Evolutionary conservation across 2,329 filamentous ascomycete genomes (phyloP), one percentile per base, ranked within the genome.

Genomic region (Ascochyta lentis): DNA sequence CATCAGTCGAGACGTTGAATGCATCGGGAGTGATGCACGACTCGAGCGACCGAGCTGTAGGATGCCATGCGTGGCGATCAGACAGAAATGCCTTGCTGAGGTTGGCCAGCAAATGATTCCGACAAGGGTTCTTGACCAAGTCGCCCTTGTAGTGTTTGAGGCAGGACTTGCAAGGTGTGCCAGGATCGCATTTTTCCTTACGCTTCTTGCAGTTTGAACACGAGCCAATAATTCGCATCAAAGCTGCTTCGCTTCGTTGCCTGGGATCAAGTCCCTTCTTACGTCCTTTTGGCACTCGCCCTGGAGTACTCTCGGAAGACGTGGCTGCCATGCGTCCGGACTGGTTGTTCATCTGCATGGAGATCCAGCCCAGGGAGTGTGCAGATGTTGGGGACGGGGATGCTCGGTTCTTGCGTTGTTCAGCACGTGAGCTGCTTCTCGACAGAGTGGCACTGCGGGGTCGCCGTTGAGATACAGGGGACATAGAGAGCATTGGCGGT

Each of bases 181-280:
- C 75, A n/a, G 69, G 65, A 44, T 78, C 76, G 45, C 76, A 78
- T 47, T 68, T 71, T 58, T 71, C 72, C 49, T 76, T 74, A 22
- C 74, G 61, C 57, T 66, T 64, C 59, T 70, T 69, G 50, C 74
- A 77, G 24, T 73, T 76, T 1, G 66, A 67, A 51, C 74, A 77
- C 5, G 72, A 70, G 6, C 67, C 65, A 23, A 75, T 57, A 10
- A 72, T 61, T 7, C 74, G 66, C 73, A 77, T 76, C 45, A 73
- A 49, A 16, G 73, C 73, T 16, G 74, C 74, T 44, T 74, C 61
- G 23, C 57, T 68, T 12, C 73, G 68, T 48, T 75, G 72, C 35
- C 71, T 70, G 2, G 66, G 59, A 7, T 66, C 75, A 29, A 77
- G 62, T 3, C 63, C 65, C 42, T 64, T 71, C 34, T 69, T 73